Percentiles rank a stretch among this genome's conserved stretches.
These are phyloP conservation scores for Syzygium grande DNA, from an alignment of 345 rosid genomes.

Conservation along the genomic window DNA sequence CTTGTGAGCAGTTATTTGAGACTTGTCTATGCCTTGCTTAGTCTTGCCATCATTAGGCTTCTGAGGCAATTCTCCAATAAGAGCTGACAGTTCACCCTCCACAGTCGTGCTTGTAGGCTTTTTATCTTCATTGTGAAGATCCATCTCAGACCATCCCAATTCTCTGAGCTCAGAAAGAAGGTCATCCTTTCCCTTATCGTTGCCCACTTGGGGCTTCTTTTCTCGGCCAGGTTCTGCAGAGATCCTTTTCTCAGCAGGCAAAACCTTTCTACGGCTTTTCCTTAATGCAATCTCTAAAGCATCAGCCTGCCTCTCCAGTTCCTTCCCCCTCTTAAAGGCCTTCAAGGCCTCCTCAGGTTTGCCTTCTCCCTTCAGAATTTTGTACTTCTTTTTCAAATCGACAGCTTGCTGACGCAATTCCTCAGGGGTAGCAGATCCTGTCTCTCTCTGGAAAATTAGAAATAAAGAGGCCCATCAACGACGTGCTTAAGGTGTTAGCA, in stretches of 20 bases:
- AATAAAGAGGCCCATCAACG: constrained; percentile 10
- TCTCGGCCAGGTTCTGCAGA: constrained; percentile 33
- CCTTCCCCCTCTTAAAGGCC: constrained; percentile 91
- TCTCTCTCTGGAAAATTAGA: constrained; percentile 9
- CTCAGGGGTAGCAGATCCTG: constrained; percentile 40
- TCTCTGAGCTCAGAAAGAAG: constrained; percentile 63
- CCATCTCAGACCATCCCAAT: constrained; percentile 79
- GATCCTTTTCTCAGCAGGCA: constrained; percentile 17
- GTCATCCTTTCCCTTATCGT: constrained; percentile 41
- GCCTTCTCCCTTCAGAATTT: constrained; percentile 65
- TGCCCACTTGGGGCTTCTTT: constrained; percentile 25
- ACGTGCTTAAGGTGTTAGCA: constrained; percentile 1
- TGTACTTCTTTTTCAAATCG: constrained; percentile 69
- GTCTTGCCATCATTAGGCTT: constrained; percentile 22
- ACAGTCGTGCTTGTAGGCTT: constrained; percentile 38
- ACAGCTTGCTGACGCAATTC: constrained; percentile 64
- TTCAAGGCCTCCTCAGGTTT: constrained; percentile 78
- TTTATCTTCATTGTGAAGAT: constrained; percentile 40
- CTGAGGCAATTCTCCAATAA: constrained; percentile 47
- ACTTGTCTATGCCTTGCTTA: constrained; percentile 35
- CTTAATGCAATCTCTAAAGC: constrained; percentile 56
- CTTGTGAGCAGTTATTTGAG: constrained; percentile 58
- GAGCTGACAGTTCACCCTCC: constrained; percentile 83
- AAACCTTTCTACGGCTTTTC: constrained; percentile 43
- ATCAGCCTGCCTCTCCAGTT: constrained; percentile 85